Conservation (phyloP, 2,329 filamentous ascomycete genomes). For the Fusarium guadeloupense region DNA sequence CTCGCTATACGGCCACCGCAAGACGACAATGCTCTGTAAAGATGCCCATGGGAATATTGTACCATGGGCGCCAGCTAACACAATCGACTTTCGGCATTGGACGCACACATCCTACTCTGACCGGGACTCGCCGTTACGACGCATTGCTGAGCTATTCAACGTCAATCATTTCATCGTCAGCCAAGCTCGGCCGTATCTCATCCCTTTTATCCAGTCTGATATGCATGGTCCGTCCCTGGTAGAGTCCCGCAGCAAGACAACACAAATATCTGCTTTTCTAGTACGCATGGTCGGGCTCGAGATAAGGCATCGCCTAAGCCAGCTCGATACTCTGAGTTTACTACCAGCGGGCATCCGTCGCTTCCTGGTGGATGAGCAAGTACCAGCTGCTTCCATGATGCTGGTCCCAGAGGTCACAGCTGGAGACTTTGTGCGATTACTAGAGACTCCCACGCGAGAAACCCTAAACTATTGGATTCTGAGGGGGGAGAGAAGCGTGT, state of each 20-base stretch:
- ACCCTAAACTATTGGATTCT: conserved; percentile 86
- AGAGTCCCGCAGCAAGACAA: conserved; percentile 66
- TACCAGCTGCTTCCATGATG: conserved; percentile 81
- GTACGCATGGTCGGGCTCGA: conserved; percentile 78
- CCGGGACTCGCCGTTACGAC: conserved; percentile 70
- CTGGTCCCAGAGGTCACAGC: conserved; percentile 82
- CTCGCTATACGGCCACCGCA: conserved; percentile 71
- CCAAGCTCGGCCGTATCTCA: conserved; percentile 88
- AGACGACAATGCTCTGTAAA: conserved; percentile 77
- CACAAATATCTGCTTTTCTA: conserved; percentile 65
- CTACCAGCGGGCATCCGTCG: conserved; percentile 75
- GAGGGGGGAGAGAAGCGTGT: conserved; percentile 86
- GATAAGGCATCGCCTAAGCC: conserved; percentile 80
- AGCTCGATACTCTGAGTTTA: conserved; percentile 80
- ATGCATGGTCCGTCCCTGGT: conserved; percentile 77
- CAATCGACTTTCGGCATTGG: conserved; percentile 73
- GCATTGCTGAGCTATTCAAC: conserved; percentile 86
- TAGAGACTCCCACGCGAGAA: conserved; percentile 83
- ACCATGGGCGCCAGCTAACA: conserved; percentile 75
- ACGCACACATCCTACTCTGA: conserved; percentile 72
- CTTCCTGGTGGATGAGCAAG: conserved; percentile 83
- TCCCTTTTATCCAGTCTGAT: conserved; percentile 84
- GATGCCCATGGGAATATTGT: conserved; percentile 76
- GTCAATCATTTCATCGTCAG: conserved; percentile 96
- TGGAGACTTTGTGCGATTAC: conserved; percentile 76